A percentile compares a stretch with the other conserved stretches of the same genome.
Conservation (phyloP, 1,139 yeast species). For the Taphrina flavorubra region DNA sequence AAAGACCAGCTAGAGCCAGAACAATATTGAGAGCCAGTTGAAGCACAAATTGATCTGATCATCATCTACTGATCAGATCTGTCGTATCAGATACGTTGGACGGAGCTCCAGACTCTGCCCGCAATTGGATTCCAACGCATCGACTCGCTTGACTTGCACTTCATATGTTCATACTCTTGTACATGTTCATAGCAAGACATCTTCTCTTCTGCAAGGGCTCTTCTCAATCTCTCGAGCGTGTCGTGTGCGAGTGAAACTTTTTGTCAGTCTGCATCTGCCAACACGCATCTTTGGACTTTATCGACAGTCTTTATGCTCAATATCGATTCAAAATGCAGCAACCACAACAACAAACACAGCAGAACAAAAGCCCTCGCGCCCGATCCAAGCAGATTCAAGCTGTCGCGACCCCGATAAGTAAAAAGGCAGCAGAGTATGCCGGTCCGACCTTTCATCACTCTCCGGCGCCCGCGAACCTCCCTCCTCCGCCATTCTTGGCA, state of each 20-base stretch:
- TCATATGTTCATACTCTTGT: too few species aligned
- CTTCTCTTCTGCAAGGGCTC: too few species aligned
- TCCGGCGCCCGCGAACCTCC: constrained; percentile 36
- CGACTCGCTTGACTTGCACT: too few species aligned
- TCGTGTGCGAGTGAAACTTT: background rate
- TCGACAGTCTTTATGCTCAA: constrained; percentile 13
- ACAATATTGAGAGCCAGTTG: too few species aligned
- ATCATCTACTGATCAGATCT: background rate
- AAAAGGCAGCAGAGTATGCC: constrained; percentile 31
- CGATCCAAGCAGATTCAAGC: constrained; percentile 20
- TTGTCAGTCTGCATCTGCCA: too few species aligned
- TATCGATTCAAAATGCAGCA: constrained; percentile 6
- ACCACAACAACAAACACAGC: constrained; percentile 2
- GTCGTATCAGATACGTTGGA: background rate
- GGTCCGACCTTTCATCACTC: constrained; percentile 39
- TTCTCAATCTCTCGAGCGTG: background rate
- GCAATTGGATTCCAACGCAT: background rate
- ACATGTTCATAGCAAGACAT: too few species aligned
- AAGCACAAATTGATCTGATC: too few species aligned
- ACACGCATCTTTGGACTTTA: too few species aligned
- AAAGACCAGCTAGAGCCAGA: too few species aligned
- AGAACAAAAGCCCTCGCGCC: constrained; percentile 22
- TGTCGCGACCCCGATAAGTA: constrained; percentile 35
- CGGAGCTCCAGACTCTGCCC: background rate
- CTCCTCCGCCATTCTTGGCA: constrained; percentile 35